Evolutionary conservation across 805 yeast genomes (phyloP).

Genomic region (Cyberlindnera suaveolens): DNA sequence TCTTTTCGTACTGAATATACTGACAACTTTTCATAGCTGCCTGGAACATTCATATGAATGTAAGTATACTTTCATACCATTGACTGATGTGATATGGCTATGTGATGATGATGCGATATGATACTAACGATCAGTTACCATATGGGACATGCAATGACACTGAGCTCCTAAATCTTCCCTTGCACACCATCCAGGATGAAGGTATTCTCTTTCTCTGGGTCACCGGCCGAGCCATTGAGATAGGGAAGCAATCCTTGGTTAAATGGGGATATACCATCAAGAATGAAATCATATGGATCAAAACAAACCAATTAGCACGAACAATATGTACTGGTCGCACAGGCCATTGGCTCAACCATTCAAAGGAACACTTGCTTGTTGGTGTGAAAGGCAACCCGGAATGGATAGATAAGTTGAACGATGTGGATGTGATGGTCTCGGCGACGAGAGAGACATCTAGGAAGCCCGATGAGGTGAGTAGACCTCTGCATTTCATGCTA

Average conservation of each 20-base stretch:
- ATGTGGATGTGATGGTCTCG: slow-evolving; percentile 73
- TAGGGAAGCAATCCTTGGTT: slow-evolving; percentile 69
- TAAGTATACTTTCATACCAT: too few relatives aligned
- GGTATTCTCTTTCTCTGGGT: slow-evolving; percentile 89
- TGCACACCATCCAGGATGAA: slow-evolving; percentile 69
- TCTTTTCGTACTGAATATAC: slow-evolving; percentile 24
- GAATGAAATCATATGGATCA: slow-evolving; percentile 87
- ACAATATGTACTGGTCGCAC: slow-evolving; percentile 95
- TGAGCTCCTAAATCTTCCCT: slow-evolving; percentile 61
- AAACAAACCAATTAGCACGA: slow-evolving; percentile 78
- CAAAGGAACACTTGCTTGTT: slow-evolving; percentile 83
- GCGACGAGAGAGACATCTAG: slow-evolving; percentile 83
- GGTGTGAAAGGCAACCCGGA: slow-evolving; percentile 77
- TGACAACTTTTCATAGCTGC: slow-evolving; percentile 38
- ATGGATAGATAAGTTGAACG: slow-evolving; percentile 64
- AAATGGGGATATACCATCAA: slow-evolving; percentile 79
- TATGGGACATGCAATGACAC: slow-evolving; percentile 74
- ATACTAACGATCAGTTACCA: slow-evolving; percentile 32
- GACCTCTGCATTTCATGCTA: neutral
- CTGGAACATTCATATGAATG: slow-evolving; percentile 92
- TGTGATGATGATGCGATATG: too few relatives aligned
- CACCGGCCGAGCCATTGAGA: slow-evolving; percentile 87
- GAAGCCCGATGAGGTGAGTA: slow-evolving; percentile 72
- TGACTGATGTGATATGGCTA: too few relatives aligned
- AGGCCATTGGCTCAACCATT: slow-evolving; percentile 95